phyloP scores from a whole-genome alignment of 768 basidiomycete genomes.

The Lactarius pseudohatsudake region DNA sequence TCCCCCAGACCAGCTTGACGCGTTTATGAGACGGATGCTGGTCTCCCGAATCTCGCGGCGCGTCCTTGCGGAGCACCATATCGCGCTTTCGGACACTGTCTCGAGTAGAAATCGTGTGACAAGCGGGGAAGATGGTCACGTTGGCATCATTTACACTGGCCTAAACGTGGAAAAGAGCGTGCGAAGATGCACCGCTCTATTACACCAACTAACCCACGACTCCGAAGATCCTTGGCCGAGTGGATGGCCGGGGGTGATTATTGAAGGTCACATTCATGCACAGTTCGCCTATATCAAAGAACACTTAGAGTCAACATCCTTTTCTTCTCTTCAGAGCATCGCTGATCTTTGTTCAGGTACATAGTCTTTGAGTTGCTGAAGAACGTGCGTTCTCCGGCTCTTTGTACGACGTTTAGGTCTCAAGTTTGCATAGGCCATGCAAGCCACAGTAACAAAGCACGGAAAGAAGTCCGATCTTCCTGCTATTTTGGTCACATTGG shows the following conservation, averaged over 20 bases:
- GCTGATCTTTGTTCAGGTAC: constrained; percentile 49
- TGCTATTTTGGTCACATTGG: constrained; percentile 73
- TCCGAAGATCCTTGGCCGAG: constrained; percentile 40
- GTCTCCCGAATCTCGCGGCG: constrained; percentile 87
- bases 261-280: constrained; percentile 72
- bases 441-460: constrained; percentile 60
- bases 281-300: constrained; percentile 83
- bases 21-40: constrained; percentile 90
- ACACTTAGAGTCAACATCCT: constrained; percentile 68
- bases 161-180: constrained; percentile 70
- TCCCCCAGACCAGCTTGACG: constrained; percentile 73
- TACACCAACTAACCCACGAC: constrained; percentile 49
- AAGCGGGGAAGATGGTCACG: constrained; percentile 45
- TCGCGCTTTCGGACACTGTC: constrained; percentile 69
- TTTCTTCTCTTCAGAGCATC: neutral
- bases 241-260: constrained; percentile 59
- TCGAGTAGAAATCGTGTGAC: constrained; percentile 36
- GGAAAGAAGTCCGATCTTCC: constrained; percentile 46
- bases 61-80: constrained; percentile 86
- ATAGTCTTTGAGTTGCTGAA: constrained; percentile 89
- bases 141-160: constrained; percentile 83
- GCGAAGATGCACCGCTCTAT: constrained; percentile 60
- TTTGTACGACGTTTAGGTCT: neutral
- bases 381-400: constrained; percentile 56
- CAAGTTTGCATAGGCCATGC: constrained; percentile 55